Evolutionary conservation across 257 asterid species (phyloP).

Genomic region (Gentiana macrophylla): DNA sequence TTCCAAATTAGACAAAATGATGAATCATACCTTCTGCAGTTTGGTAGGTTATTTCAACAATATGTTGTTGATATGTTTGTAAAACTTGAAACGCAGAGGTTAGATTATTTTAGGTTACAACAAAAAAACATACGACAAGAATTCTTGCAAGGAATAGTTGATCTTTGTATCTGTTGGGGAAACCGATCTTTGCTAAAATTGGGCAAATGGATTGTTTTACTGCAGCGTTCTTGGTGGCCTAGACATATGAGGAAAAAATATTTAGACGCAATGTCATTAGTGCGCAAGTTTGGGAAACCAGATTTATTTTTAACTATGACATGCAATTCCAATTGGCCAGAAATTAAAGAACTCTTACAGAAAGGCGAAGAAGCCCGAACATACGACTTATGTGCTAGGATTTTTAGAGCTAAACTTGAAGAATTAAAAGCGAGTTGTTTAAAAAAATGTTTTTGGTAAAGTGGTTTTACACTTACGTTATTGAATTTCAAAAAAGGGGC

Average conservation of each 20-base stretch:
- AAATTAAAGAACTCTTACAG: neutral
- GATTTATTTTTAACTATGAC: neutral
- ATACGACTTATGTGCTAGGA: neutral
- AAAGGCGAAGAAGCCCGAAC: neutral
- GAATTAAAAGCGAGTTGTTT: neutral
- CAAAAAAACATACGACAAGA: neutral
- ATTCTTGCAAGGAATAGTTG: neutral
- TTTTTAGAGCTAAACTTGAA: neutral
- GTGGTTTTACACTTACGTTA: neutral
- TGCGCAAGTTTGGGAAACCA: neutral
- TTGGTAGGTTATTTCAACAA: neutral
- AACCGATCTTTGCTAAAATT: neutral
- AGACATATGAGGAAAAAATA: neutral
- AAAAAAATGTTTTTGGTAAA: neutral
- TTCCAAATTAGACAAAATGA: no score
- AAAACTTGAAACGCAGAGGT: neutral
- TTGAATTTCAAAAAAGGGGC: neutral
- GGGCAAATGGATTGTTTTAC: neutral
- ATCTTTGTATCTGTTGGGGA: neutral
- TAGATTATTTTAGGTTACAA: neutral
- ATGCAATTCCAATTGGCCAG: neutral
- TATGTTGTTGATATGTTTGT: neutral
- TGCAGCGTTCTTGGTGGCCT: neutral
- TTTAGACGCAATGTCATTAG: neutral
- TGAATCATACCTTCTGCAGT: neutral